A percentile compares a stretch with the other conserved stretches of the same genome.
phyloP scores from a whole-genome alignment of 1,284 basidiomycete genomes.

The Ganoderma leucocontextum region DNA sequence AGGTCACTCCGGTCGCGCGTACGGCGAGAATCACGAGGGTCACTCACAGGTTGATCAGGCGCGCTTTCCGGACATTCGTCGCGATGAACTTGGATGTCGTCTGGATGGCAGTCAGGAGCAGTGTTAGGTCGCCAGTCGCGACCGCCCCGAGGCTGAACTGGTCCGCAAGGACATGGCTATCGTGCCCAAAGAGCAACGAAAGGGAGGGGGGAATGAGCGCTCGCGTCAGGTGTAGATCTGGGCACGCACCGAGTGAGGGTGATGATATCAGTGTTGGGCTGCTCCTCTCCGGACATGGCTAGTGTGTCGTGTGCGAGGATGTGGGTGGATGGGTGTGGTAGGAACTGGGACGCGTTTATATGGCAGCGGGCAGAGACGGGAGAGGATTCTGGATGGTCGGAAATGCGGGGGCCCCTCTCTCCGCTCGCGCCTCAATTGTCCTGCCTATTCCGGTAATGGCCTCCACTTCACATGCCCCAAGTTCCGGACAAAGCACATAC shows the following conservation, averaged over 20 bases:
- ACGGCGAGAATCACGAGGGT: slow-evolving; percentile 16
- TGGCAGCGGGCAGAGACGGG: slow-evolving; percentile 24
- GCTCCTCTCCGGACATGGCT: slow-evolving; percentile 67
- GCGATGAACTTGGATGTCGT: slow-evolving; percentile 98
- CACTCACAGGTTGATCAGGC: slow-evolving; percentile 95
- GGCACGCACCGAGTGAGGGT: slow-evolving; percentile 83
- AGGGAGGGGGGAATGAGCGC: slow-evolving; percentile 21
- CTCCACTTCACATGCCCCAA: slow-evolving; percentile 34
- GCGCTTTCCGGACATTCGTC: slow-evolving; percentile 95
- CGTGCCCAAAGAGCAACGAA: slow-evolving; percentile 15
- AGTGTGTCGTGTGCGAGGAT: slow-evolving; percentile 14
- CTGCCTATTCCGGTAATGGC: slow-evolving; percentile 29
- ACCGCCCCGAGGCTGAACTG: slow-evolving; percentile 81
- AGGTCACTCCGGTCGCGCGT: slow-evolving; percentile 3
- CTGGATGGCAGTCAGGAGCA: slow-evolving; percentile 95
- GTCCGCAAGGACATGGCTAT: slow-evolving; percentile 85
- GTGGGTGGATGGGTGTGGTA: slow-evolving; percentile 26
- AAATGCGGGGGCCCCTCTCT: slow-evolving; percentile 32
- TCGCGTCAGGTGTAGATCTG: slow-evolving; percentile 12
- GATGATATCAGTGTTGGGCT: slow-evolving; percentile 87
- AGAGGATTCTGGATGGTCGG: slow-evolving; percentile 26
- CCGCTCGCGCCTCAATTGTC: slow-evolving; percentile 19
- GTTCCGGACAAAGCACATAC: slow-evolving; percentile 21
- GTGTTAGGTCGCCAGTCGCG: slow-evolving; percentile 93
- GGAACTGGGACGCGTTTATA: slow-evolving; percentile 29